Conservation (phyloP, 179 eudicot species). For the Beta corolliflora region DNA sequence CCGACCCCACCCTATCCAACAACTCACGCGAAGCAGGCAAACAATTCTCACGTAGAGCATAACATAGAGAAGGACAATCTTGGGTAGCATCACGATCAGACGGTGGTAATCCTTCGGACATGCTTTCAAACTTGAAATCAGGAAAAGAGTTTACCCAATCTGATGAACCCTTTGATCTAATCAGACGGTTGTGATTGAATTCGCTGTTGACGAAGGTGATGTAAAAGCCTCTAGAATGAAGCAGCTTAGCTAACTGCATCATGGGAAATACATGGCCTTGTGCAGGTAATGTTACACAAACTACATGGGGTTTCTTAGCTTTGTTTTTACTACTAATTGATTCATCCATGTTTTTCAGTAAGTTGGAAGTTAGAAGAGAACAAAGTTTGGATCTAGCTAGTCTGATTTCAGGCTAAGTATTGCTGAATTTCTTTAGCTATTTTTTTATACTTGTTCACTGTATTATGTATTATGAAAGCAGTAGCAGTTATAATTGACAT, state of each 20-base stretch:
- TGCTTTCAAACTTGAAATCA: constrained; percentile 40
- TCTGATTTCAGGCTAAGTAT: too few relatives aligned
- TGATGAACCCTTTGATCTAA: constrained; percentile 28
- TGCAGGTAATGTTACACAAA: constrained; percentile 41
- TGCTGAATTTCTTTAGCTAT: too few relatives aligned
- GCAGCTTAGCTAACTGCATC: constrained; percentile 50
- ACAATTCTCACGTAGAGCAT: constrained; percentile 14
- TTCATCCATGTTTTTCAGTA: neutral
- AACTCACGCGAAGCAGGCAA: constrained; percentile 25
- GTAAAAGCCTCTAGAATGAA: constrained; percentile 41
- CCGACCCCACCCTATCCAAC: constrained; percentile 4
- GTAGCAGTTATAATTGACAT: too few relatives aligned
- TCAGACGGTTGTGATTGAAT: constrained; percentile 46
- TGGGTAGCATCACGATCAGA: constrained; percentile 29
- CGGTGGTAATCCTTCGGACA: constrained; percentile 46
- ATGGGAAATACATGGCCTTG: constrained; percentile 55
- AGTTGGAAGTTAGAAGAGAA: too few relatives aligned
- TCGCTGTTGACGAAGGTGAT: constrained; percentile 54
- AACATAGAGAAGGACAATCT: constrained; percentile 9
- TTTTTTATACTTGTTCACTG: too few relatives aligned
- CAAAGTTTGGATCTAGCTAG: too few relatives aligned
- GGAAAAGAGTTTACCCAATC: constrained; percentile 24
- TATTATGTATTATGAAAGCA: too few relatives aligned
- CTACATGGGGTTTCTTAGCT: constrained; percentile 38
- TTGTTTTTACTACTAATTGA: neutral